Evolutionary conservation across 306 rosid genomes (phyloP).

Genomic region (Oxytropis ochrocephala): DNA sequence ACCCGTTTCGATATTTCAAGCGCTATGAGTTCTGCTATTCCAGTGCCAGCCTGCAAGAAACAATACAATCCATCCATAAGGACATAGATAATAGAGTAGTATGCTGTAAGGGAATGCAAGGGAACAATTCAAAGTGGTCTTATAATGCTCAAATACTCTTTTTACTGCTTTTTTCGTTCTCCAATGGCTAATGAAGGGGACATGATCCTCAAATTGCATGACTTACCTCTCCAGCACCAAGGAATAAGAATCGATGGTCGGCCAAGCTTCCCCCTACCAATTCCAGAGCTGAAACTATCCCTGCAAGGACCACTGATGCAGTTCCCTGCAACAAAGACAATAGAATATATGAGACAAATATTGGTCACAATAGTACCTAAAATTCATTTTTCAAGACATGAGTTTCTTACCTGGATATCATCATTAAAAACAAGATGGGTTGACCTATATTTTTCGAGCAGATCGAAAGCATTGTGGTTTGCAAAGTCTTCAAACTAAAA

Average conservation of each 20-base stretch:
- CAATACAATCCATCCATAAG: constrained; percentile 26
- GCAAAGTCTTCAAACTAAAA: constrained; percentile 96
- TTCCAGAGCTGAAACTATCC: constrained; percentile 66
- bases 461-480: constrained; percentile 97
- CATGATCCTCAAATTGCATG: not conserved
- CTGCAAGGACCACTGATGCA: constrained; percentile 96
- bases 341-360: not conserved
- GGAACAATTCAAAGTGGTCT: not conserved
- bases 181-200: not conserved
- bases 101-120: not conserved
- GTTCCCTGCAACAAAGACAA: constrained; percentile 66
- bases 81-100: not conserved
- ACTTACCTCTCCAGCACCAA: constrained; percentile 96
- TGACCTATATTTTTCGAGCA: constrained; percentile 71
- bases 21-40: constrained; percentile 96
- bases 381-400: not conserved
- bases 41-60: constrained; percentile 91
- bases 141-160: not conserved
- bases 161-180: not conserved
- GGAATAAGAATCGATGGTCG: constrained; percentile 81
- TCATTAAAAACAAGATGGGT: constrained; percentile 96
- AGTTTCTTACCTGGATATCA: constrained; percentile 72
- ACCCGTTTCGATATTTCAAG: constrained; percentile 93
- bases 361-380: not conserved
- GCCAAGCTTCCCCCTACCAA: constrained; percentile 65